Percentiles rank a stretch among this genome's conserved stretches.
Evolutionary conservation across 1,284 basidiomycete genomes (phyloP).

Genomic region (Wolfiporia cocos): DNA sequence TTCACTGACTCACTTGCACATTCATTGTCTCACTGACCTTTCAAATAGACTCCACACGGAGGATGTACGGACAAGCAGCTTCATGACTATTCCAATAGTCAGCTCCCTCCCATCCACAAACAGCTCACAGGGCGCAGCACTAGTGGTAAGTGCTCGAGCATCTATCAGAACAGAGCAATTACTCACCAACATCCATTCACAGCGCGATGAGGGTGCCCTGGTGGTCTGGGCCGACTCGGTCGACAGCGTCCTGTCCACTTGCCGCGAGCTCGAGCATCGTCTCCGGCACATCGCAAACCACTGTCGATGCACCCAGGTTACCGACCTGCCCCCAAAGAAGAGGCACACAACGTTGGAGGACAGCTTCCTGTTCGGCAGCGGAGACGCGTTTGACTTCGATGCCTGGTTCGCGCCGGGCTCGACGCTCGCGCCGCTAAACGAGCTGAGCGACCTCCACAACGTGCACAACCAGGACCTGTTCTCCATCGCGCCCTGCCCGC

Average conservation of each 20-base stretch:
- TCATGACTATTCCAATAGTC: neutral
- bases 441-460: neutral
- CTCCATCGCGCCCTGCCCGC: too few relatives aligned
- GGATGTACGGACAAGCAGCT: neutral
- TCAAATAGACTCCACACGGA: too few relatives aligned
- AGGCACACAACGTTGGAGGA: too few relatives aligned
- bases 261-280: neutral
- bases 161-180: neutral
- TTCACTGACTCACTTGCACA: neutral
- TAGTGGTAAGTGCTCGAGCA: conserved; percentile 2
- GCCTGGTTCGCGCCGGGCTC: neutral
- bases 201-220: conserved; percentile 6
- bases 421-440: neutral
- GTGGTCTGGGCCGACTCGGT: conserved; percentile 2
- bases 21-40: too few relatives aligned
- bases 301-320: neutral
- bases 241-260: neutral
- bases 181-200: neutral
- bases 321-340: neutral
- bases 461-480: too few relatives aligned
- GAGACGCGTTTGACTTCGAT: neutral
- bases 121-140: neutral
- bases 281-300: neutral
- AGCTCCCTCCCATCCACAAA: neutral
- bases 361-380: neutral